These are phyloP conservation scores for Penicillium occitanis DNA, from an alignment of 2,329 filamentous ascomycete genomes.

Conservation along the genomic window DNA sequence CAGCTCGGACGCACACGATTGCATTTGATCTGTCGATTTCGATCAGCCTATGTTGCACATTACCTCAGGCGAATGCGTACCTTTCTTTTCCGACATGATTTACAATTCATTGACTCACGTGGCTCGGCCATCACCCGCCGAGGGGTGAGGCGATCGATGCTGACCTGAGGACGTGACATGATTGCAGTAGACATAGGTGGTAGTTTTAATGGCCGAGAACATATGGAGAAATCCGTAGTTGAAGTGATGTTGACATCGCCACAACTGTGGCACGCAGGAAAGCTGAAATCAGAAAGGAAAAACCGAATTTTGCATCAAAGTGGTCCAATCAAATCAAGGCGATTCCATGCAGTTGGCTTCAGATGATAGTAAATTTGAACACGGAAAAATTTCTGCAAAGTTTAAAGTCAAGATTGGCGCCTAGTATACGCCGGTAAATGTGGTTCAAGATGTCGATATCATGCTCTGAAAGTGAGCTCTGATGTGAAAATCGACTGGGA, in stretches of 20 bases:
- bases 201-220: not conserved
- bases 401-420: not conserved
- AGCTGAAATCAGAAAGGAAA: not conserved
- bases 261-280: not conserved
- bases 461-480: not conserved
- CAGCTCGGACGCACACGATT: constrained; percentile 81
- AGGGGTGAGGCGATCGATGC: constrained; percentile 74
- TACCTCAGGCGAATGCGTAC: constrained; percentile 45
- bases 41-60: not conserved
- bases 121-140: constrained; percentile 72
- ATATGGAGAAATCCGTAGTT: not conserved
- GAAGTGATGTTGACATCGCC: constrained; percentile 7
- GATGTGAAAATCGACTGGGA: not conserved
- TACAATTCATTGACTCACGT: constrained; percentile 92
- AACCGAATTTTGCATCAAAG: not conserved
- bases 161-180: constrained; percentile 74
- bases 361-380: not conserved
- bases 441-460: not conserved
- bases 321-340: not conserved
- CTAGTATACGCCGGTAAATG: not conserved
- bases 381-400: not conserved
- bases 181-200: constrained; percentile 2
- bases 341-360: not conserved
- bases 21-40: constrained; percentile 73
- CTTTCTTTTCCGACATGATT: constrained; percentile 90